phyloP scores from a whole-genome alignment of 306 rosid genomes.

The Gynostemma pentaphyllum region DNA sequence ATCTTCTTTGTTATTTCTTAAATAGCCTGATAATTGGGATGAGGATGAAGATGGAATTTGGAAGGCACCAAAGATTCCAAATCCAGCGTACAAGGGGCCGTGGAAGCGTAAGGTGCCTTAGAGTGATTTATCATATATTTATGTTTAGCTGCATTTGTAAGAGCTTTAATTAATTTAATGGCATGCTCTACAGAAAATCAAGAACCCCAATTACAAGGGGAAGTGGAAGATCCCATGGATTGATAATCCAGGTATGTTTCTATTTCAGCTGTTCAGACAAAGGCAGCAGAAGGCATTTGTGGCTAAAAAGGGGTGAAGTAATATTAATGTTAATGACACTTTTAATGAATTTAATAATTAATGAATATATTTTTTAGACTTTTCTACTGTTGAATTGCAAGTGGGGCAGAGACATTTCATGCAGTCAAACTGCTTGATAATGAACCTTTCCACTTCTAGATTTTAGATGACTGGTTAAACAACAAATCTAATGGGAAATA shows the following conservation, averaged over 20 bases:
- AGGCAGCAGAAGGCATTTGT: neutral
- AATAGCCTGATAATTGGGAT: constrained; percentile 82
- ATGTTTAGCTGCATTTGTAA: constrained; percentile 8
- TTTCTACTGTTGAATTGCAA: neutral
- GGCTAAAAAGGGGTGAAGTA: neutral
- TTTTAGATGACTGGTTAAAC: neutral
- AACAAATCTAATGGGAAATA: neutral
- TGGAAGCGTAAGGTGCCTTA: constrained; percentile 78
- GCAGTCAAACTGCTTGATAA: neutral
- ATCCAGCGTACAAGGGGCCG: constrained; percentile 92
- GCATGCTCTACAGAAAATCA: constrained; percentile 57
- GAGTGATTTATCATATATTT: neutral
- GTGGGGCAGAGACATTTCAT: neutral
- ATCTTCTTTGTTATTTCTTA: constrained; percentile 5
- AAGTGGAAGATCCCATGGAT: constrained; percentile 91
- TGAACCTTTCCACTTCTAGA: neutral
- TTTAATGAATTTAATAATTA: neutral
- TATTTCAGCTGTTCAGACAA: neutral
- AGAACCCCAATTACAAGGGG: constrained; percentile 92
- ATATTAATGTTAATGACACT: neutral
- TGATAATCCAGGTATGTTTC: constrained; percentile 79
- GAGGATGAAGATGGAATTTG: constrained; percentile 85
- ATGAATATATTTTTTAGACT: constrained; percentile 1
- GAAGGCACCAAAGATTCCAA: constrained; percentile 80
- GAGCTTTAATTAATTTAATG: constrained; percentile 15